Conservation (phyloP, 306 rosid genomes). For the Fragaria ananassa region DNA sequence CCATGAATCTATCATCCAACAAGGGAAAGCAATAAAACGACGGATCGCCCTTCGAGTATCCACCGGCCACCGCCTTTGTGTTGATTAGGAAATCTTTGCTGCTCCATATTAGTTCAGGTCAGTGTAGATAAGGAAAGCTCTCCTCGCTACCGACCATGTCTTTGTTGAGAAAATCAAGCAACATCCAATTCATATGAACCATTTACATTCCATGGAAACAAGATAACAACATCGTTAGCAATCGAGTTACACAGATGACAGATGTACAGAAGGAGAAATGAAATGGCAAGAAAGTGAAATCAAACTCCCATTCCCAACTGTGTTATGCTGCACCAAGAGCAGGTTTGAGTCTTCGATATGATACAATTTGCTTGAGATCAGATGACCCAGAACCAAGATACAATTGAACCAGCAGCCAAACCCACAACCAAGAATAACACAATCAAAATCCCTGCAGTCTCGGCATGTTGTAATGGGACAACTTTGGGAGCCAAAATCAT, state of each 20-base stretch:
- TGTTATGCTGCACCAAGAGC: neutral
- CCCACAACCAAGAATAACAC: constrained; percentile 72
- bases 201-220: neutral
- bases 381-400: constrained; percentile 87
- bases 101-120: neutral
- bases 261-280: neutral
- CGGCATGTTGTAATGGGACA: constrained; percentile 71
- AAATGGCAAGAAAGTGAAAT: neutral
- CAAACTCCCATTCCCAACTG: neutral
- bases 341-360: neutral
- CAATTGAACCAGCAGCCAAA: constrained; percentile 68
- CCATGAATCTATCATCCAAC: too few species aligned
- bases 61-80: too few species aligned
- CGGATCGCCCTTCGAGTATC: too few species aligned
- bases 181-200: neutral
- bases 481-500: constrained; percentile 77
- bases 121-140: neutral
- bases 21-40: too few species aligned
- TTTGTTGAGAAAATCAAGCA: too few species aligned
- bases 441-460: constrained; percentile 73
- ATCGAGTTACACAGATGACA: constrained; percentile 11
- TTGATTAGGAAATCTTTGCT: neutral
- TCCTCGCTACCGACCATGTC: too few species aligned
- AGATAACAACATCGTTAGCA: neutral
- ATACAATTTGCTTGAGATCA: constrained; percentile 36